Evolutionary conservation across 257 asterid species (phyloP).

Genomic region (Solanum boliviense): DNA sequence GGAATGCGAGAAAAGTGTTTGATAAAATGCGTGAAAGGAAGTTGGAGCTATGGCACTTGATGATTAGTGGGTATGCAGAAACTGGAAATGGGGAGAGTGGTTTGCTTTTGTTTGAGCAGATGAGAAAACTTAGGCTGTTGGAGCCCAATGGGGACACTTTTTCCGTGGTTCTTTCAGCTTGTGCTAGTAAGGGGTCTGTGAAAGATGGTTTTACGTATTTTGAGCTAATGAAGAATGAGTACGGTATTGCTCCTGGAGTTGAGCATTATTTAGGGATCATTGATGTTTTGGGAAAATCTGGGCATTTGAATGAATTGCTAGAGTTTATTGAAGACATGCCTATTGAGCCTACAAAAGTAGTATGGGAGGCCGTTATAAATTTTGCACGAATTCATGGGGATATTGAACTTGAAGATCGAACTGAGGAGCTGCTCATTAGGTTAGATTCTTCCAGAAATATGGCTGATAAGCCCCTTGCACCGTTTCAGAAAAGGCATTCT

Average conservation of each 20-base stretch:
- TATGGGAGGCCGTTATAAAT: slow-evolving; percentile 20
- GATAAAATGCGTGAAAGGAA: slow-evolving; percentile 17
- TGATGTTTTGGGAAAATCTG: slow-evolving; percentile 24
- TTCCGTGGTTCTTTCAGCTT: slow-evolving; percentile 19
- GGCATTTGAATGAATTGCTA: slow-evolving; percentile 28
- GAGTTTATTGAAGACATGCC: slow-evolving; percentile 30
- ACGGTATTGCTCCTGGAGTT: slow-evolving; percentile 10
- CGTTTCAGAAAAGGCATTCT: slow-evolving; percentile 8
- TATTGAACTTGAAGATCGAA: slow-evolving; percentile 28
- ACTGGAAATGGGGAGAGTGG: slow-evolving; percentile 29
- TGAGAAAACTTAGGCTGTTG: slow-evolving; percentile 18
- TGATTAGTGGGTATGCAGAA: slow-evolving; percentile 27
- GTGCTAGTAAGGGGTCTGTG: slow-evolving; percentile 24
- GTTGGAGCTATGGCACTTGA: slow-evolving; percentile 16
- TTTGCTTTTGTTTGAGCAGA: slow-evolving; percentile 21
- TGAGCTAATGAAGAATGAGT: slow-evolving; percentile 23
- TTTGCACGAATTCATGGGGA: slow-evolving; percentile 27
- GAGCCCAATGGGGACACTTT: slow-evolving; percentile 27
- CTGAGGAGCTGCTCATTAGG: slow-evolving; percentile 16
- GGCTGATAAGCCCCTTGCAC: slow-evolving; percentile 5
- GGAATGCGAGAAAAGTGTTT: slow-evolving; percentile 21
- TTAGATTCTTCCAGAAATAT: slow-evolving; percentile 9
- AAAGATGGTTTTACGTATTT: slow-evolving; percentile 21
- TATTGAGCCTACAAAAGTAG: slow-evolving; percentile 20
- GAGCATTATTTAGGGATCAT: slow-evolving; percentile 24